A percentile compares a stretch with the other conserved stretches of the same genome.
Conservation (phyloP, 169 alveolate species). For the Plasmodium vivax region DNA sequence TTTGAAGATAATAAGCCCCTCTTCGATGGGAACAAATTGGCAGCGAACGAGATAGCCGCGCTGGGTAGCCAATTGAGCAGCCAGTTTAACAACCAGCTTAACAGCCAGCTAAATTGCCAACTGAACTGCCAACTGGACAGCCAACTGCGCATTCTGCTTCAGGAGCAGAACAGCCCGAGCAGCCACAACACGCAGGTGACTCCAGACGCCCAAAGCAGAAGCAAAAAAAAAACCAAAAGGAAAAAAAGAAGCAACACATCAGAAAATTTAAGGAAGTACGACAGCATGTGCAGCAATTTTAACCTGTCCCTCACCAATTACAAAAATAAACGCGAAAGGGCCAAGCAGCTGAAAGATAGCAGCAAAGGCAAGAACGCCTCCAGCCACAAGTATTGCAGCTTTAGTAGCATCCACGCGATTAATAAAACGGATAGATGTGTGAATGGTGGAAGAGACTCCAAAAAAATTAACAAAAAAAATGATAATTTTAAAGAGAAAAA, state of each 20-base stretch:
- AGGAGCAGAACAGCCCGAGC: background rate
- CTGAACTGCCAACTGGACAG: background rate
- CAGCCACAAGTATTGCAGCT: background rate
- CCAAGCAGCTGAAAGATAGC: slow-evolving; percentile 40
- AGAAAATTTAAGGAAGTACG: background rate
- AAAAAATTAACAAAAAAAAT: background rate
- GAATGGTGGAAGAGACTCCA: background rate
- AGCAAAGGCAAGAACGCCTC: slow-evolving; percentile 7
- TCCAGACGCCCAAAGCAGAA: background rate
- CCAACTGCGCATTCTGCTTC: background rate
- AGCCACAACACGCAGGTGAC: background rate
- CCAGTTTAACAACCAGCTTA: too few species aligned
- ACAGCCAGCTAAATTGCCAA: too few species aligned
- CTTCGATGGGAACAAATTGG: background rate
- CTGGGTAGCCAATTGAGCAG: background rate
- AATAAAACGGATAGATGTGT: background rate
- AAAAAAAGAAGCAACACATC: background rate
- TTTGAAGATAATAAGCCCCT: background rate
- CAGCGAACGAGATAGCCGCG: background rate
- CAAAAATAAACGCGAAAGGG: slow-evolving; percentile 41
- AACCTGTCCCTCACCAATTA: slow-evolving; percentile 37
- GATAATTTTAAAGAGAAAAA: background rate
- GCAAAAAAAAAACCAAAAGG: slow-evolving; percentile 3
- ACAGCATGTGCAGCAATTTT: slow-evolving; percentile 14
- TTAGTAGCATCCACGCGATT: background rate